A percentile compares a stretch with the other conserved stretches of the same genome.
phyloP scores from a whole-genome alignment of 306 rosid genomes.

The Rosa persica region DNA sequence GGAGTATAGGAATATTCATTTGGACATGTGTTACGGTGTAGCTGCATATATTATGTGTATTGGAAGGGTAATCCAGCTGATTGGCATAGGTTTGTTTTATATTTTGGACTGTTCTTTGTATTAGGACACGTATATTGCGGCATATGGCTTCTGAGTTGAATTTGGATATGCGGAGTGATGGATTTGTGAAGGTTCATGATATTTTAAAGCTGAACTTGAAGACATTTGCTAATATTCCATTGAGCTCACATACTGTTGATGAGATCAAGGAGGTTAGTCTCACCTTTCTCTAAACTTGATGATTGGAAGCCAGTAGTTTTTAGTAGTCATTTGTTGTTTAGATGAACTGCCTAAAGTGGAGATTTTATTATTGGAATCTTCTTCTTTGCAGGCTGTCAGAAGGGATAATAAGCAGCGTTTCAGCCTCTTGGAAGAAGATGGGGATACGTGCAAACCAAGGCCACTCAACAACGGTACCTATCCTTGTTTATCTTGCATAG shows the following conservation, averaged over 20 bases:
- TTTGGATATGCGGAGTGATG: constrained; percentile 72
- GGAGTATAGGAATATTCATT: too few species aligned
- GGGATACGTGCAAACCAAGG: constrained; percentile 96
- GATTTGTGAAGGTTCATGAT: constrained; percentile 77
- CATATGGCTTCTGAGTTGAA: constrained; percentile 85
- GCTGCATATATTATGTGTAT: not conserved
- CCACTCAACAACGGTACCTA: constrained; percentile 64
- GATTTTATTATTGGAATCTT: not conserved
- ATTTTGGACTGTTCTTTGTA: not conserved
- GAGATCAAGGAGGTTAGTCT: constrained; percentile 80
- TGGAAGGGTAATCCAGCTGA: not conserved
- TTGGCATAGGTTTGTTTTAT: not conserved
- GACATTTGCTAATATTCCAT: constrained; percentile 76
- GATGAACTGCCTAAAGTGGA: not conserved
- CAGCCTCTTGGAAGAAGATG: constrained; percentile 77
- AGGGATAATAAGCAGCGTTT: constrained; percentile 91
- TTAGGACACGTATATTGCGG: constrained; percentile 83
- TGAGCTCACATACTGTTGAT: constrained; percentile 72
- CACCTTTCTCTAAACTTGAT: not conserved
- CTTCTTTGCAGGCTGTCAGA: constrained; percentile 68
- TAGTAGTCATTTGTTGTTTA: not conserved
- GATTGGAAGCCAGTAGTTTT: not conserved
- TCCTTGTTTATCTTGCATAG: constrained; percentile 1
- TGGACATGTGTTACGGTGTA: not conserved
- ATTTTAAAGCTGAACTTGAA: constrained; percentile 64